phyloP scores from a whole-genome alignment of 495 filamentous ascomycete species.

The Aspergillus homomorphus region DNA sequence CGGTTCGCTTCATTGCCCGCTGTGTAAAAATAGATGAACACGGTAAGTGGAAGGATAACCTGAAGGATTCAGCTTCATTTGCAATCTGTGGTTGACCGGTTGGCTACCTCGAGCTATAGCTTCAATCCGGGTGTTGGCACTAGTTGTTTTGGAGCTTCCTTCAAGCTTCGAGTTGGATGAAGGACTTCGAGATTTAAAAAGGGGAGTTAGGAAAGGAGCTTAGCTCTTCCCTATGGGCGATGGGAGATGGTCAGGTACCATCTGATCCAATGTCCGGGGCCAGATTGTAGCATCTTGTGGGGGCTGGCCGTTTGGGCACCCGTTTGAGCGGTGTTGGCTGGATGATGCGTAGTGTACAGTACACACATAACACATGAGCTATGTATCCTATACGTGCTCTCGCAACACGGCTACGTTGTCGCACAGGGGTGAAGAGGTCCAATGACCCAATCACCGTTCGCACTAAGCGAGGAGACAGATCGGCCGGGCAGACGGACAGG shows the following conservation, averaged over 20 bases:
- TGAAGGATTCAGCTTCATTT: neutral
- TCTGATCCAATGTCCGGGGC: neutral
- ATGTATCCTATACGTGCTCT: neutral
- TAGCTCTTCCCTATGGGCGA: neutral
- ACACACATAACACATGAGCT: neutral
- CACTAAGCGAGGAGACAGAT: neutral
- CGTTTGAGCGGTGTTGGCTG: neutral
- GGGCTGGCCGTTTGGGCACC: neutral
- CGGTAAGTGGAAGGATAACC: neutral
- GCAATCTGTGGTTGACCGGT: neutral
- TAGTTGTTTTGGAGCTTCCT: neutral
- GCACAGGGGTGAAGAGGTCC: neutral
- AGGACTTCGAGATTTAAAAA: neutral
- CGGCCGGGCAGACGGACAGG: too few relatives aligned
- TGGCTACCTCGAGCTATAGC: neutral
- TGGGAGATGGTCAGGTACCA: neutral
- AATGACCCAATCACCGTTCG: neutral
- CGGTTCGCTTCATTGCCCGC: neutral
- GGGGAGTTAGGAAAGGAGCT: neutral
- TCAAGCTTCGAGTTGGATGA: neutral
- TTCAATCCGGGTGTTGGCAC: neutral
- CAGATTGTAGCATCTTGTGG: neutral
- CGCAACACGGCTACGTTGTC: neutral
- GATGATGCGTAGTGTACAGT: neutral
- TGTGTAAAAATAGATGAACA: neutral